phyloP scores from a whole-genome alignment of 441 rosid species.

The Erodium chrysanthum region DNA sequence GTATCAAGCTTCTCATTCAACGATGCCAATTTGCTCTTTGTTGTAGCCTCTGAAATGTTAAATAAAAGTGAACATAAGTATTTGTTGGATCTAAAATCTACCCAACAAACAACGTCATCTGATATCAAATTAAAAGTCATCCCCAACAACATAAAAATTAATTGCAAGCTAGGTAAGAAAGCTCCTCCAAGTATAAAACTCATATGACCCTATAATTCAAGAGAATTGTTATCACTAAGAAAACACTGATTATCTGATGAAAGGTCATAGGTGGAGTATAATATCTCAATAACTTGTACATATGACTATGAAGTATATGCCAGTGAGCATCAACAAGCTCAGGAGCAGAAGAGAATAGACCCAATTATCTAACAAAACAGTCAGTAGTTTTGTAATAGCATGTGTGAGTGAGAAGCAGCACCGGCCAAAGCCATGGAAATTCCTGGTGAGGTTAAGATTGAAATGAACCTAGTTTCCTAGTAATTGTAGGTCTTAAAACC shows the following conservation, averaged over 20 bases:
- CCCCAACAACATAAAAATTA: neutral
- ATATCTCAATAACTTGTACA: neutral
- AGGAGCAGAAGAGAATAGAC: neutral
- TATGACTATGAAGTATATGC: neutral
- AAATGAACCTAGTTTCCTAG: neutral
- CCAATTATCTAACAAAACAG: neutral
- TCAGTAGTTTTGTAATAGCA: neutral
- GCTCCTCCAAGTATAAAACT: neutral
- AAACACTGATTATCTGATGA: neutral
- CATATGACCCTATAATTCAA: neutral
- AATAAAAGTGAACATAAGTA: neutral
- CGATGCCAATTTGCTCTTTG: constrained; percentile 65
- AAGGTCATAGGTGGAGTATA: neutral
- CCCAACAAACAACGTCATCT: neutral
- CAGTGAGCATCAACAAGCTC: neutral
- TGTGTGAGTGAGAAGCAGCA: neutral
- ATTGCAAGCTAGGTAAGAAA: neutral
- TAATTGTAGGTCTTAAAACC: neutral
- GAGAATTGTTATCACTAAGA: neutral
- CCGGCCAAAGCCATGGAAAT: neutral
- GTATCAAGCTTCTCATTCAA: constrained; percentile 76
- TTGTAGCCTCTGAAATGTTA: constrained; percentile 51
- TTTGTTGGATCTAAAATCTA: neutral
- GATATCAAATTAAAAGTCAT: neutral
- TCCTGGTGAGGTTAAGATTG: neutral